These are phyloP conservation scores for Candida nonsorbophila DNA, from an alignment of 805 yeast genomes.

Conservation along the genomic window DNA sequence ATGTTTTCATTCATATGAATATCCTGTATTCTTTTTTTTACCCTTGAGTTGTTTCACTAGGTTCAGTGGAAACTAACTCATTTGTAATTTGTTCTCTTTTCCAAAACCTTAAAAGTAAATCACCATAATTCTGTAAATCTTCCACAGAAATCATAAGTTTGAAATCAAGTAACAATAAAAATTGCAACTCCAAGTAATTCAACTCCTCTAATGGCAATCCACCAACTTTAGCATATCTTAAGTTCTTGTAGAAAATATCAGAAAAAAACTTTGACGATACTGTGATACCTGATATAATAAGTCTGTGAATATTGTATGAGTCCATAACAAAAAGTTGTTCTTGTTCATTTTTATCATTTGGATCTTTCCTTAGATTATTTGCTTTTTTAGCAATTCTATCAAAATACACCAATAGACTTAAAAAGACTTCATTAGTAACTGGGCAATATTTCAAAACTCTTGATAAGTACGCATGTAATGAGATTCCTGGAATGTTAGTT, in stretches of 20 bases:
- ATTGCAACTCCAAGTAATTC: slow-evolving; percentile 88
- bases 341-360: slow-evolving; percentile 13
- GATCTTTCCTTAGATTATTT: slow-evolving; percentile 37
- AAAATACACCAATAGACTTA: slow-evolving; percentile 85
- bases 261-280: slow-evolving; percentile 93
- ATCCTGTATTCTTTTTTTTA: not conserved
- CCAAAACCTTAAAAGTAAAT: slow-evolving; percentile 80
- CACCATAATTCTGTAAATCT: slow-evolving; percentile 88
- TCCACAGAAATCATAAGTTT: slow-evolving; percentile 82
- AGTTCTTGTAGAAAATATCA: slow-evolving; percentile 90
- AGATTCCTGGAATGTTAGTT: slow-evolving; percentile 92
- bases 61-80: slow-evolving; percentile 18
- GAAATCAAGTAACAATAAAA: slow-evolving; percentile 78
- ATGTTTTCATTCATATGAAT: slow-evolving; percentile 1
- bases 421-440: slow-evolving; percentile 93
- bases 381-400: slow-evolving; percentile 89
- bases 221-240: slow-evolving; percentile 92
- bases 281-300: slow-evolving; percentile 91
- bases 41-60: not conserved
- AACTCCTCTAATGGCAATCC: slow-evolving; percentile 91
- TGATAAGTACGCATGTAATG: slow-evolving; percentile 80
- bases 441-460: slow-evolving; percentile 96
- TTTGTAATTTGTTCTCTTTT: slow-evolving; percentile 55
- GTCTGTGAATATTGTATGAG: slow-evolving; percentile 88
- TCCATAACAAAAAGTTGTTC: slow-evolving; percentile 88